Evolutionary conservation across 1,284 basidiomycete genomes (phyloP).

Genomic region (Microbotryum silenes-acaulis): DNA sequence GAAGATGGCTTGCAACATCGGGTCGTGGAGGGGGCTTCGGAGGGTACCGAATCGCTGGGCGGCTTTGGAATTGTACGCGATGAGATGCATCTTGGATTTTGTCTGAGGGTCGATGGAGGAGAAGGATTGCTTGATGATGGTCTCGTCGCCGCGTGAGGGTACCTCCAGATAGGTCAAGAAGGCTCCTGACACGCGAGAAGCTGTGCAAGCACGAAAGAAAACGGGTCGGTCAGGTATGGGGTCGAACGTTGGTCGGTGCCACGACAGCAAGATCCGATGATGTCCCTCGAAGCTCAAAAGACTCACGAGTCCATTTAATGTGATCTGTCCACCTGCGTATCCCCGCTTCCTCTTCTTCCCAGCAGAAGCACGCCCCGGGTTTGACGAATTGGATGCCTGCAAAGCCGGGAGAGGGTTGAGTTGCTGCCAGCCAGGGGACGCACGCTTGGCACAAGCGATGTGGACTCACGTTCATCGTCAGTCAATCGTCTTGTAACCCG

Average conservation of each 20-base stretch:
- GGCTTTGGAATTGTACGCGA: conserved; percentile 32
- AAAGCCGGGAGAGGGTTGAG: background rate
- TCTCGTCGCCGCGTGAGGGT: conserved; percentile 22
- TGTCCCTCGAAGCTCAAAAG: background rate
- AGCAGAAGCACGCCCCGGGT: conserved; percentile 35
- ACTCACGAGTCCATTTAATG: conserved; percentile 37
- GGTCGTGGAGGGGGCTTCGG: conserved; percentile 8
- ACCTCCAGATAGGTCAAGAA: conserved; percentile 37
- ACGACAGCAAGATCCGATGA: too few relatives aligned
- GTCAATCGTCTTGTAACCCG: conserved; percentile 34
- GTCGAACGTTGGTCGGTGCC: too few relatives aligned
- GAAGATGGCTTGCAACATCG: background rate
- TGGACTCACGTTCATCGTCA: conserved; percentile 26
- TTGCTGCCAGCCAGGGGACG: too few relatives aligned
- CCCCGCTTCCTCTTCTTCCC: conserved; percentile 36
- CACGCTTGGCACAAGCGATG: background rate
- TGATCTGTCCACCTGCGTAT: conserved; percentile 37
- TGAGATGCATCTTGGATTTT: conserved; percentile 34
- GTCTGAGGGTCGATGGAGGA: conserved; percentile 26
- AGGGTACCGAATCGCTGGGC: conserved; percentile 7
- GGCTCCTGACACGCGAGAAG: conserved; percentile 36
- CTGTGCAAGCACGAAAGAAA: conserved; percentile 9
- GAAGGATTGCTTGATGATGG: conserved; percentile 35
- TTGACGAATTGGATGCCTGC: conserved; percentile 32
- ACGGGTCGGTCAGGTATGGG: background rate